Conservation (phyloP, 2,329 filamentous ascomycete genomes). For the Septoria linicola region DNA sequence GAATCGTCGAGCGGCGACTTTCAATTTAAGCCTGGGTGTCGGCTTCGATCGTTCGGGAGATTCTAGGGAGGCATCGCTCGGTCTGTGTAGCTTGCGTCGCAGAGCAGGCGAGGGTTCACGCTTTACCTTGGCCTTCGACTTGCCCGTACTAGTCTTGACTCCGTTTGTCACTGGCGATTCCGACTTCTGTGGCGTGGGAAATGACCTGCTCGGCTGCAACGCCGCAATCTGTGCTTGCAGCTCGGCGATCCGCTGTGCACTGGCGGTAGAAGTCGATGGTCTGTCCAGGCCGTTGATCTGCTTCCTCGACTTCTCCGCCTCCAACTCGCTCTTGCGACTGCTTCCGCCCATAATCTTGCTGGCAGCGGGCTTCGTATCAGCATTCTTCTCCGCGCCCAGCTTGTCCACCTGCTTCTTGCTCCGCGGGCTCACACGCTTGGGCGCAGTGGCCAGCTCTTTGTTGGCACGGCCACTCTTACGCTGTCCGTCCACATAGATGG, state of each 20-base stretch:
- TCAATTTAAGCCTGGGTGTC: constrained; percentile 35
- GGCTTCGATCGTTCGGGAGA: constrained; percentile 28
- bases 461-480: constrained; percentile 62
- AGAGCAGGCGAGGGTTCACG: constrained; percentile 20
- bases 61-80: constrained; percentile 17
- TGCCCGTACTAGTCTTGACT: constrained; percentile 29
- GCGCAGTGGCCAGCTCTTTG: constrained; percentile 29
- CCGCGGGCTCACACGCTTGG: constrained; percentile 35
- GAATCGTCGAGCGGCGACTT: constrained; percentile 26
- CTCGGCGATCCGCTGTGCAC: constrained; percentile 30
- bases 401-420: constrained; percentile 35
- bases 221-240: constrained; percentile 36
- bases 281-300: constrained; percentile 18
- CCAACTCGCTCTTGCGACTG: constrained; percentile 18
- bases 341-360: constrained; percentile 22
- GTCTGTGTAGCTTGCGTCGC: constrained; percentile 24
- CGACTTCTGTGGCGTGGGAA: constrained; percentile 19
- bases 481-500: constrained; percentile 66
- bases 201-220: constrained; percentile 31
- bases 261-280: constrained; percentile 19
- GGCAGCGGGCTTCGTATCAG: constrained; percentile 20
- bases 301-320: constrained; percentile 17
- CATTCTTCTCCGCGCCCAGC: constrained; percentile 25
- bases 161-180: constrained; percentile 2
- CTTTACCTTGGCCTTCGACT: constrained; percentile 15